A percentile compares a stretch with the other conserved stretches of the same genome.
Conservation (phyloP, 2,329 filamentous ascomycete species). For the Diaporthe sp. region DNA sequence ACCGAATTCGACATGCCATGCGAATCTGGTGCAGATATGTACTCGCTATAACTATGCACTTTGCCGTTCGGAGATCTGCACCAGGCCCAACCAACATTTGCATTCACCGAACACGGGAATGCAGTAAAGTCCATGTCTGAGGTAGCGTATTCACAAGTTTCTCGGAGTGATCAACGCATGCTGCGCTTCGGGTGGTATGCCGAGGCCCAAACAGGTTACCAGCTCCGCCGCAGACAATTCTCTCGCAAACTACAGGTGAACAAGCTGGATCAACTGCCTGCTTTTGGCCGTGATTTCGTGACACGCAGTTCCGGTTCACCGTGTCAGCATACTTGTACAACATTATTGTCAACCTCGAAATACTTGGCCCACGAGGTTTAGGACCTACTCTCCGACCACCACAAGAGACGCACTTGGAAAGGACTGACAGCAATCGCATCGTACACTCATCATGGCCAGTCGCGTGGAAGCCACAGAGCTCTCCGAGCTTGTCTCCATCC, state of each 20-base stretch:
- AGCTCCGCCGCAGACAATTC: not conserved
- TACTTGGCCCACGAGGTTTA: not conserved
- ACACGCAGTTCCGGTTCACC: not conserved
- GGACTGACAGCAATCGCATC: not conserved
- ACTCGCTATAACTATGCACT: not conserved
- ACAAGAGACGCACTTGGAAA: not conserved
- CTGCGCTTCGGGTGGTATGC: not conserved
- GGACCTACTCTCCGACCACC: not conserved
- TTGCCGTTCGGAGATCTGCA: not conserved
- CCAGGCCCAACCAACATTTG: not conserved
- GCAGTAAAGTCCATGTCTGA: not conserved
- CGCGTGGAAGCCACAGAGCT: constrained; percentile 10
- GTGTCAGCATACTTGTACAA: not conserved
- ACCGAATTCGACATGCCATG: not conserved
- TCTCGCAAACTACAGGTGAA: not conserved
- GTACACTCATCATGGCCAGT: not conserved
- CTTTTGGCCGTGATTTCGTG: not conserved
- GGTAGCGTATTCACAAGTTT: not conserved
- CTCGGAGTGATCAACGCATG: not conserved
- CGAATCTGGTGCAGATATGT: not conserved
- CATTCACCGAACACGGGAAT: constrained; percentile 2
- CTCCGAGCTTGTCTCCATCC: constrained; percentile 5
- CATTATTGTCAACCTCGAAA: not conserved
- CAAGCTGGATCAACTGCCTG: not conserved
- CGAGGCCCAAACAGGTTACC: too few species aligned